phyloP scores from a whole-genome alignment of 306 rosid genomes.

The apple (Malus domestica) region DNA sequence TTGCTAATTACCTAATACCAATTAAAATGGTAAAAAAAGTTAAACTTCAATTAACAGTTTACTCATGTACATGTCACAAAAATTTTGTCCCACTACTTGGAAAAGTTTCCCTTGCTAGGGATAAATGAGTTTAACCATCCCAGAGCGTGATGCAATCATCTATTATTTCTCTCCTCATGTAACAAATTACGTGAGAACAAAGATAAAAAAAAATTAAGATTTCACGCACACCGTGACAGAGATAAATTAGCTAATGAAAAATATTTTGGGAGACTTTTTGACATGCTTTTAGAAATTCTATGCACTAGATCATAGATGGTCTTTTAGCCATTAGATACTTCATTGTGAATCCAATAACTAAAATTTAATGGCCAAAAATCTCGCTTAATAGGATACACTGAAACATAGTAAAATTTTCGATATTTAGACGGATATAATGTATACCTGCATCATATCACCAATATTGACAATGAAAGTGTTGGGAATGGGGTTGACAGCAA shows the following conservation, averaged over 20 bases:
- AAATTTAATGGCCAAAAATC: too few relatives aligned
- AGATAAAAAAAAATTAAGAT: not conserved
- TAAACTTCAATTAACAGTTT: not conserved
- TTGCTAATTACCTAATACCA: conserved; percentile 37
- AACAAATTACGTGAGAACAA: not conserved
- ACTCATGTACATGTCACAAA: not conserved
- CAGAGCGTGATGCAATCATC: not conserved
- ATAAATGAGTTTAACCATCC: not conserved
- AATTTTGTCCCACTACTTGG: not conserved
- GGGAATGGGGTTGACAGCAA: conserved; percentile 39
- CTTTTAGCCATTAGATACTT: not conserved
- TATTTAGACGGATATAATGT: not conserved
- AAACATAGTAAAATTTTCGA: not conserved
- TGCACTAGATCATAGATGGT: too few relatives aligned
- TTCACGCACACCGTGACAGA: not conserved
- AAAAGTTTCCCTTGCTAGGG: not conserved
- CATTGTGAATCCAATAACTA: not conserved
- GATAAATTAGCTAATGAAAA: not conserved
- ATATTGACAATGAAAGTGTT: conserved; percentile 43
- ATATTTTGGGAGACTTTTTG: not conserved
- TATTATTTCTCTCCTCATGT: not conserved
- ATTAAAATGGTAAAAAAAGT: too few relatives aligned
- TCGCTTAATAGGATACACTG: not conserved
- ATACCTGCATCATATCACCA: conserved; percentile 55
- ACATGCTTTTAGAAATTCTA: too few relatives aligned